Base-by-base conservation (phyloP, 306 rosid species). In the Acacia melanoxylon region DNA sequence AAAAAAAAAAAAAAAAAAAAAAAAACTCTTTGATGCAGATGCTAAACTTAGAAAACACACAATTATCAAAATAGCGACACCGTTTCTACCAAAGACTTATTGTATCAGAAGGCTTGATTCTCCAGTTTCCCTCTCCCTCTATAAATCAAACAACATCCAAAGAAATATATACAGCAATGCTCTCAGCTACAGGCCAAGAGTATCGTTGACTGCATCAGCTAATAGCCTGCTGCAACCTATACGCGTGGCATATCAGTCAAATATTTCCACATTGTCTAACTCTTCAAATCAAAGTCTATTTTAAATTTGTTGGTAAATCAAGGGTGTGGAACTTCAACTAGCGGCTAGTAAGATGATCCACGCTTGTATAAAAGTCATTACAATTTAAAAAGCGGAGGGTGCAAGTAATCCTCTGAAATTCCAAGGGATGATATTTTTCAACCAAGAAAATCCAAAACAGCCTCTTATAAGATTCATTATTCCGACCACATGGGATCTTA, bases 111-210 rank as follows among this genome's bases (percentile, higher is more conserved):
- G 59, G 59, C 2, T 52, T 52, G 22, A 52, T 19, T 54, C 27
- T 20, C 27, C 27, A 56, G n/a, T 56, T 20, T 56, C 27, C 62
- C 25, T 20, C 13, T 56, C 20, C 62, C 62, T 56, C 4, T 27
- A 44, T 1, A 11, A 22, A 44, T 22, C 16, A 13, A 24, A 71
- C 35, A 45, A 24, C 13, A 44, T 22, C 75, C 6, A 1, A 41
- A 20, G 44, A 12, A 24, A 8, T 25, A 71, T 41, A 41, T 41
- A 68, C 7, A 35, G 40, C 40, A 35, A 35, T 35, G 40, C 41
- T 91, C 82, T 93, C 95, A 52, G 88, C 97, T 24, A 90, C 95
- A 14, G 94, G 95, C 78, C 97, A 86, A 52, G 97, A 91, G 87
- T 37, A 37, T 6, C 94, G 87, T 61, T 37, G 86, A 45, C 58